These are phyloP conservation scores for Petunia hybrid DNA, from an alignment of 305 asterid species.

Conservation along the genomic window DNA sequence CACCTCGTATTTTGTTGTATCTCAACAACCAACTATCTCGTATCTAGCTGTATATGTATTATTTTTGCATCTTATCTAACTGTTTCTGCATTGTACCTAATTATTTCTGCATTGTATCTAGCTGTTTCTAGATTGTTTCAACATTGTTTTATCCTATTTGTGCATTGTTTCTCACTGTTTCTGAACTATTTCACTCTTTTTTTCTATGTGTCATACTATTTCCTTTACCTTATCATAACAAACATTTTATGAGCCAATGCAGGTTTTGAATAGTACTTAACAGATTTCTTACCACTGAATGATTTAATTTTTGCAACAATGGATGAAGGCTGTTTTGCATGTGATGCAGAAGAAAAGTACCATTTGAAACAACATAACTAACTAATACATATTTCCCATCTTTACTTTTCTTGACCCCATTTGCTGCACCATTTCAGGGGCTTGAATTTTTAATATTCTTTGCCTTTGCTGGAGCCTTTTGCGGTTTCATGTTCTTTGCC, in stretches of 20 bases:
- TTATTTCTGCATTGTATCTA: no score
- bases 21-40: no score
- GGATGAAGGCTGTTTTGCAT: constrained; percentile 44
- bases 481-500: constrained; percentile 50
- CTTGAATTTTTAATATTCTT: constrained; percentile 54
- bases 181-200: no score
- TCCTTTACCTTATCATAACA: constrained; percentile 52
- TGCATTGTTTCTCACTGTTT: no score
- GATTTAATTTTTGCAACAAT: constrained; percentile 56
- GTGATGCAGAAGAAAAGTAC: constrained; percentile 52
- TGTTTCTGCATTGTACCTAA: no score
- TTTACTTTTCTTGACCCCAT: constrained; percentile 52
- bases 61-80: no score
- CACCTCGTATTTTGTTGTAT: no score
- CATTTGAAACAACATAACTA: constrained; percentile 54
- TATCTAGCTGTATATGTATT: no score
- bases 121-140: no score
- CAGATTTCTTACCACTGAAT: constrained; percentile 45
- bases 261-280: constrained; percentile 46
- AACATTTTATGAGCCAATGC: constrained; percentile 44
- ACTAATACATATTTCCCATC: constrained; percentile 52
- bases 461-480: constrained; percentile 48
- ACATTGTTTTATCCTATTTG: no score
- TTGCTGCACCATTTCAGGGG: constrained; percentile 42
- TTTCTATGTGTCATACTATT: no score